Evolutionary conservation across 768 basidiomycete species (phyloP).

Genomic region (Termitomyces titanicus): DNA sequence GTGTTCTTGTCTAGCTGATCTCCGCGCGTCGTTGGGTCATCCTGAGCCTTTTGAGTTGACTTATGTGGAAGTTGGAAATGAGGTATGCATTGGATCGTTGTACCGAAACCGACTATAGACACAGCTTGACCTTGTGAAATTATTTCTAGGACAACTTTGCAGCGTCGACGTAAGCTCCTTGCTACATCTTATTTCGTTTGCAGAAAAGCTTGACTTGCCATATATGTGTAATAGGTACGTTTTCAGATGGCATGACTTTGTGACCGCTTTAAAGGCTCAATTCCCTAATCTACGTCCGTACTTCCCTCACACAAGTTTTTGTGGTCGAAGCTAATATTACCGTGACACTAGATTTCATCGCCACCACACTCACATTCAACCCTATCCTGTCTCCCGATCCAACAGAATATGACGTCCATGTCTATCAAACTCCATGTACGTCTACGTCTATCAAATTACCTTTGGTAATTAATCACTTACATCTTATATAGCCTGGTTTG

Average conservation of each 20-base stretch:
- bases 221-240: slow-evolving; percentile 29
- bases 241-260: slow-evolving; percentile 46
- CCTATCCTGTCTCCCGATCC: slow-evolving; percentile 44
- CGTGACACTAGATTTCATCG: slow-evolving; percentile 43
- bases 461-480: neutral
- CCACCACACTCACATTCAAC: slow-evolving; percentile 35
- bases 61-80: slow-evolving; percentile 59
- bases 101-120: neutral
- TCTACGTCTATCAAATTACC: neutral
- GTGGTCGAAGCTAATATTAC: neutral
- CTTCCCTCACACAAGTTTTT: neutral
- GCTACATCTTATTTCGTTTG: neutral
- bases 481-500: slow-evolving; percentile 27
- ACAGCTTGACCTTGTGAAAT: neutral
- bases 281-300: slow-evolving; percentile 46
- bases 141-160: slow-evolving; percentile 22
- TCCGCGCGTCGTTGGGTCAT: slow-evolving; percentile 54
- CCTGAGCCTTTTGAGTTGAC: slow-evolving; percentile 47
- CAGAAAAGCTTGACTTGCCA: neutral
- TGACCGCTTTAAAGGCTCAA: slow-evolving; percentile 32
- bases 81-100: slow-evolving; percentile 26
- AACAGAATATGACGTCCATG: slow-evolving; percentile 47
- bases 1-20: slow-evolving; percentile 36
- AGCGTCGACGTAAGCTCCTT: slow-evolving; percentile 14
- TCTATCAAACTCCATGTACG: slow-evolving; percentile 51